Evolutionary conservation across 2,329 filamentous ascomycete species (phyloP), one percentile per base, ranked within the genome.

Genomic region (Fusarium algeriense): DNA sequence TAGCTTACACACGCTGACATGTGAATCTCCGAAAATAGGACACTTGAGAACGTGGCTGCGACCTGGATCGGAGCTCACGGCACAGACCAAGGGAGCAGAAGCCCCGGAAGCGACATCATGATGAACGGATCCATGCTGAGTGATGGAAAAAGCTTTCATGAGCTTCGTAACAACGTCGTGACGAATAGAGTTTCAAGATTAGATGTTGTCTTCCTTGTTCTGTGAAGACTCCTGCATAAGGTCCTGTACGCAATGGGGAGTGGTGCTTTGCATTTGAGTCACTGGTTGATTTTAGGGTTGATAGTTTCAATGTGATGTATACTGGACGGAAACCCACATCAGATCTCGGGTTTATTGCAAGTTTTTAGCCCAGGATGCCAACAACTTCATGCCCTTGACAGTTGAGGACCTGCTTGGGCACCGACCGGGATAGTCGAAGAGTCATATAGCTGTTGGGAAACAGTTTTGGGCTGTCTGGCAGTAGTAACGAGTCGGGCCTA

Each of bases 1-100:
- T 63, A 44, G 30, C 30, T 30, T 20, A 17, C n/a, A 69, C 44
- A 69, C 32, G 68, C 64, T 74, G 56, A 75, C 73, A 64, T 56
- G 66, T 65, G 53, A 52, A 73, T 50, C 50, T 56, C 54, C 70
- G 54, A 70, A 53, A 73, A 70, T 79, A 93, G 92, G 92, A 40
- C 92, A 94, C 79, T 88, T 94, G 70, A 88, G 90, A 67, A 93
- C 92, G 35, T 94, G 92, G 92, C 87, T 90, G 73, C 87, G 92
- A 68, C 92, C 92, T 57, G 75, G 75, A 56, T 74, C 73, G 59
- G 73, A 77, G 64, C 67, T 75, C 61, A 64, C 73, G 63, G 75
- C 69, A 66, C 68, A 73, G 63, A 70, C 73, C 26, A 73, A 73
- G 48, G 70, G 67, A 73, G 70, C 55, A 61, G 53, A 55, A 38